phyloP scores from a whole-genome alignment of 192 early-diverging fungal genomes.

The Dimargaris cristalligena region DNA sequence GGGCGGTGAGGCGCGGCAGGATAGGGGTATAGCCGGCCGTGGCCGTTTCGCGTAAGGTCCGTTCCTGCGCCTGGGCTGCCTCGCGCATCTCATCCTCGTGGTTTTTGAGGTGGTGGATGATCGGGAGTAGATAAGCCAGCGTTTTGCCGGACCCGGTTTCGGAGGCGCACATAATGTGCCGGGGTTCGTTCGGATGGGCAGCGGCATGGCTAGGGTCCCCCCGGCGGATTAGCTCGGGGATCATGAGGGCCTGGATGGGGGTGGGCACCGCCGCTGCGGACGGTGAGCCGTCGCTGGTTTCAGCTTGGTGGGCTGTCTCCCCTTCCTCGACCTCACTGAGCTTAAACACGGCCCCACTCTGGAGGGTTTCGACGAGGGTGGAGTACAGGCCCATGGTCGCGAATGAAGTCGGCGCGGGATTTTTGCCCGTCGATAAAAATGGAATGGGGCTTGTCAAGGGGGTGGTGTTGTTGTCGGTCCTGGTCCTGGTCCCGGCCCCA shows the following conservation, averaged over 20 bases:
- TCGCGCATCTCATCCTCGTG: slow-evolving; percentile 32
- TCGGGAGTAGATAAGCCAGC: slow-evolving; percentile 65
- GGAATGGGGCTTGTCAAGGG: not conserved
- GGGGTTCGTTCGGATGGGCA: too few relatives aligned
- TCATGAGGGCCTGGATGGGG: slow-evolving; percentile 67
- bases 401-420: slow-evolving; percentile 31
- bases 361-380: slow-evolving; percentile 33
- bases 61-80: not conserved
- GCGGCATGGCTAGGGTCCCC: slow-evolving; percentile 3
- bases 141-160: slow-evolving; percentile 93
- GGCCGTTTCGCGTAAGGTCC: not conserved
- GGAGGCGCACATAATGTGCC: slow-evolving; percentile 56
- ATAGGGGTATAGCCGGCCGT: slow-evolving; percentile 5
- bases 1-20: slow-evolving; percentile 17
- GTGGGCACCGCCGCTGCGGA: slow-evolving; percentile 41
- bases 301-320: too few relatives aligned
- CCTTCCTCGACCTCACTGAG: slow-evolving; percentile 10
- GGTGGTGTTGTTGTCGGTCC: slow-evolving; percentile 12
- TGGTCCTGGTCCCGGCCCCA: slow-evolving; percentile 15
- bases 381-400: slow-evolving; percentile 42
- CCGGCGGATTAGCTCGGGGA: slow-evolving; percentile 42
- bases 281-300: too few relatives aligned
- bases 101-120: slow-evolving; percentile 54
- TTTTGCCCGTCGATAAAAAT: slow-evolving; percentile 14
- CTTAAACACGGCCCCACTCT: slow-evolving; percentile 10